These are phyloP conservation scores for Nymphaea colorata DNA, from an alignment of 164 flowering plant genomes.

Conservation along the genomic window DNA sequence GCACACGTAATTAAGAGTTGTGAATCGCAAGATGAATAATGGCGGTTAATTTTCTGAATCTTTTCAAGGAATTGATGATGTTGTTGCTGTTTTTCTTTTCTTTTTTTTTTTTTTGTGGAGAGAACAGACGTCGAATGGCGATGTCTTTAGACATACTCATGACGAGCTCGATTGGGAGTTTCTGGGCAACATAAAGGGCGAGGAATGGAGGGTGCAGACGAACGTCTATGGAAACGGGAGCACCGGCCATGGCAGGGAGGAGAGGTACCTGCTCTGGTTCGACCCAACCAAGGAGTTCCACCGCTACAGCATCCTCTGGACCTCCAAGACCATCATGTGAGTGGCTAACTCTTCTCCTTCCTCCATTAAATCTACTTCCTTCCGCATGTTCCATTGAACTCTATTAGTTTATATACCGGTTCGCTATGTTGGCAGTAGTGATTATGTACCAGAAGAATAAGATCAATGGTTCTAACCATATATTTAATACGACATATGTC, in stretches of 20 bases:
- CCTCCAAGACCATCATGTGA: conserved; percentile 55
- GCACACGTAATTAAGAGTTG: too few species aligned
- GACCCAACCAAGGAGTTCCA: conserved; percentile 73
- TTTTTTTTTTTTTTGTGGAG: not conserved
- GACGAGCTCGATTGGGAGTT: conserved; percentile 94
- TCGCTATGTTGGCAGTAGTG: not conserved
- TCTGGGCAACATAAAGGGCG: conserved; percentile 58
- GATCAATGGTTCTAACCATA: not conserved
- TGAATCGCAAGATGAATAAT: too few species aligned
- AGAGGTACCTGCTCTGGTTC: conserved; percentile 76
- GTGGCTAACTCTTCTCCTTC: conserved; percentile 8
- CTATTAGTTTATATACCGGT: not conserved
- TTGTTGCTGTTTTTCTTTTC: not conserved
- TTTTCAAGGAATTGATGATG: not conserved
- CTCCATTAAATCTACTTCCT: not conserved
- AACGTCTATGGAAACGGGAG: conserved; percentile 92
- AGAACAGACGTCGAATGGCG: conserved; percentile 70
- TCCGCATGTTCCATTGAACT: not conserved
- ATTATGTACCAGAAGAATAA: not conserved
- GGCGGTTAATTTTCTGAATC: not conserved
- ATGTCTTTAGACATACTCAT: conserved; percentile 64
- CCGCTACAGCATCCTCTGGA: conserved; percentile 88
- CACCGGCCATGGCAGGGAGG: conserved; percentile 80
- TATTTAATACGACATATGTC: too few species aligned
- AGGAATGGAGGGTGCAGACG: conserved; percentile 84